Evolutionary conservation across 2,329 filamentous ascomycete genomes (phyloP), one percentile per base, ranked within the genome.

Genomic region (Lasiodiplodia theobromae): DNA sequence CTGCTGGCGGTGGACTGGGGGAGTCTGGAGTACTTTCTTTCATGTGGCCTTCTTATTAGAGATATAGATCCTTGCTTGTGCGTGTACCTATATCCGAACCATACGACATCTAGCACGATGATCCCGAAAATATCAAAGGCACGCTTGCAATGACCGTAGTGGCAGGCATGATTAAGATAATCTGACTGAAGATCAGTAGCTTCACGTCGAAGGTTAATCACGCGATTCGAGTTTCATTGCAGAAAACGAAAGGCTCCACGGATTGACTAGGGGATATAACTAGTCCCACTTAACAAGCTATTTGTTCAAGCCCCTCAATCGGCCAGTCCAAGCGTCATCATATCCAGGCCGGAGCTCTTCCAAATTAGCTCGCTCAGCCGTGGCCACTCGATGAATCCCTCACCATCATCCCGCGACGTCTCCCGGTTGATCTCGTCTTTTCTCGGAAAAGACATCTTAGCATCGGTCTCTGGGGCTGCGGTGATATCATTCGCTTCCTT

Each of bases 371-470:
- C 44, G 28, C 18, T 63, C 25, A 63, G 25, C 7, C 16, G 25
- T 40, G 44, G 58, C 57, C 57, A 47, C 57, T 44, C 38, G 12
- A 60, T 38, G 18, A 47, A 47, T 16, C n/a, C 57, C 38, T 38
- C 40, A 21, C 31, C 57, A 31, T 47, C 21, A 31, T 60, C 57
- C 4, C 21, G 57, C 38, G 40, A 25, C 54, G 34, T 16, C 31
- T 58, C 54, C 37, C 54, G n/a, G 23, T n/a, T 1, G 4, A 37
- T 14, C 16, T 7, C 25, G n/a, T 2, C 18, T 37, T 11, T 21
- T 38, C 54, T 37, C n/a, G 11, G 11, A 14, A n/a, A 40, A 11
- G 7, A 47, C n/a, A 2, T 47, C 44, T 47, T 47, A 16, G 10
- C 18, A 47, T 4, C 44, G 7, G 7, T 21, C 44, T 21, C 44